Percentiles rank a stretch among this genome's conserved stretches.
These are phyloP conservation scores for Penicillium salamii DNA, from an alignment of 495 filamentous ascomycete species.

Conservation along the genomic window DNA sequence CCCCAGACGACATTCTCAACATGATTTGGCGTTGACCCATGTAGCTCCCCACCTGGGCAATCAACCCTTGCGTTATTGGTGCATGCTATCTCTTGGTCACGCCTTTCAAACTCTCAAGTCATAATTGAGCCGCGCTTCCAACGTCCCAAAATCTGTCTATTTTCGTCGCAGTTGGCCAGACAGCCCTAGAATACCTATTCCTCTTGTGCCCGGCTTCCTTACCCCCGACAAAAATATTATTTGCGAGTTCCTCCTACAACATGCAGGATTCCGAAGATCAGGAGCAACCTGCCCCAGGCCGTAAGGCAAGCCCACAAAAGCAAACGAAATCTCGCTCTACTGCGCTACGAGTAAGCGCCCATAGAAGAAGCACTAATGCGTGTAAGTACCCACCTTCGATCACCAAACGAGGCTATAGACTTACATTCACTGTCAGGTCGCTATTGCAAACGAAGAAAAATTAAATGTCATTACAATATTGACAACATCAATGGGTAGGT, in stretches of 20 bases:
- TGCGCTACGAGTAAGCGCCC: neutral
- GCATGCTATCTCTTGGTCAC: too few species aligned
- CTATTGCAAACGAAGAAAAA: conserved; percentile 13
- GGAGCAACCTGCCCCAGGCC: neutral
- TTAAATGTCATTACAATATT: conserved; percentile 12
- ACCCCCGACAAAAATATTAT: too few species aligned
- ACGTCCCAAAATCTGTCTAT: too few species aligned
- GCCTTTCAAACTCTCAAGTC: too few species aligned
- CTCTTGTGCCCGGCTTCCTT: too few species aligned
- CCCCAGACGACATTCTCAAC: too few species aligned
- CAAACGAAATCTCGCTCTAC: neutral
- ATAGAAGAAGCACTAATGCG: conserved; percentile 10
- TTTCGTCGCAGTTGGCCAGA: too few species aligned
- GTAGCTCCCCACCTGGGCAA: too few species aligned
- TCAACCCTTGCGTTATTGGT: too few species aligned
- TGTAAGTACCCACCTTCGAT: conserved; percentile 2
- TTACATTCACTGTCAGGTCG: conserved; percentile 1
- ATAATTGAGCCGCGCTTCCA: too few species aligned
- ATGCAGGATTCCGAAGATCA: neutral
- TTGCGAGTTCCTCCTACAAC: neutral
- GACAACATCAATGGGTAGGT: conserved; percentile 1
- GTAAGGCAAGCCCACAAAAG: neutral
- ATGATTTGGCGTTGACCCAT: too few species aligned
- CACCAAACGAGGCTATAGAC: neutral
- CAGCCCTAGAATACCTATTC: too few species aligned